Evolutionary conservation across 164 flowering plant genomes (phyloP), one percentile per base, ranked within the genome.

Genomic region (Berberis thunbergii): DNA sequence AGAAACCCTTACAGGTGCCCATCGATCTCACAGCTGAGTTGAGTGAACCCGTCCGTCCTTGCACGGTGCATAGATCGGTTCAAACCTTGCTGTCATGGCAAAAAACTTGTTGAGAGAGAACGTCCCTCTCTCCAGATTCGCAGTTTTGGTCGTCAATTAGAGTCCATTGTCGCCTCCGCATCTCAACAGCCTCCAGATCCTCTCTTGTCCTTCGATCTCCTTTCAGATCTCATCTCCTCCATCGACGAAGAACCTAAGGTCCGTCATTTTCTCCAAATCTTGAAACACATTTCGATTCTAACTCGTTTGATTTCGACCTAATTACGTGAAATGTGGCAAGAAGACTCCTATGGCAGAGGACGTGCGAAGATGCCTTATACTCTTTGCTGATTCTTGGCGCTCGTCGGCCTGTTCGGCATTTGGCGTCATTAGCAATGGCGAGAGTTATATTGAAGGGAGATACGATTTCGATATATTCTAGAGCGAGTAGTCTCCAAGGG

Each of bases 181-280:
- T 68, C 82, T 53, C 97, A 89, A 69, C 84, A 94, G 64, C 74
- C 89, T 49, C 99, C 96, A 4, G 99, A 94, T 44, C 76, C 96
- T 12, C 79, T 94, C 8, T 89, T 94, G 67, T 94, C 93, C 77
- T 94, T 94, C 80, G 99, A 94, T 82, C 91, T 94, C 72, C 88
- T 94, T 49, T 94, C 99, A 60, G 97, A 91, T 83, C 99, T 94
- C 73, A 78, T 89, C 54, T 79, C 93, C 65, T 84, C 86, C 75
- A 78, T 94, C 48, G 89, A 85, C 41, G 97, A 94, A 49, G 97
- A 94, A 74, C 90, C 99, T 2, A 86, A 87, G 95, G 99, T 81
- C 13, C 13, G 5, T 40, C n/a, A 11, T 45, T 41, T 62, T 45
- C 61, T 55, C 38, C 26, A 26, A 26, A 26, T 26, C 26, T 26